phyloP scores from a whole-genome alignment of 768 basidiomycete species.

The Zangia roseola region DNA sequence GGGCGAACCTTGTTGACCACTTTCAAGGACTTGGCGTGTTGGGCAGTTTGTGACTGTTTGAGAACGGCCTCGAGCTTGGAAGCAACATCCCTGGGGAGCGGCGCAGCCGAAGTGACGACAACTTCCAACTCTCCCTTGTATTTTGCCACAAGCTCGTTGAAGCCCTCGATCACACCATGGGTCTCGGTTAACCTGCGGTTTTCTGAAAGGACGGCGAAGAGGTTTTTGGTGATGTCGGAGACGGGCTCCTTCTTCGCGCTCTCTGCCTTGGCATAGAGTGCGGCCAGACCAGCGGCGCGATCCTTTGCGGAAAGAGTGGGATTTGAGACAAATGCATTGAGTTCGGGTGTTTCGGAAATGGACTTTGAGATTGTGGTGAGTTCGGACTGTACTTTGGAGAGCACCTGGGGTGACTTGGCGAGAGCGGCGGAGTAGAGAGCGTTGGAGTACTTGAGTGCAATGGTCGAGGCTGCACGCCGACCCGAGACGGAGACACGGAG shows the following conservation, averaged over 20 bases:
- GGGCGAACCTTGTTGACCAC: slow-evolving; percentile 81
- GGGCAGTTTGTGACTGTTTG: slow-evolving; percentile 82
- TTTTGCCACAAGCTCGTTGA: slow-evolving; percentile 83
- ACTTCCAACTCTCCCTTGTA: slow-evolving; percentile 94
- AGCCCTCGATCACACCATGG: slow-evolving; percentile 84
- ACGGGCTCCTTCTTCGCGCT: slow-evolving; percentile 70
- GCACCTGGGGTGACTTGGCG: slow-evolving; percentile 75
- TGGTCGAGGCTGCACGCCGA: slow-evolving; percentile 69
- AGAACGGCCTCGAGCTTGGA: slow-evolving; percentile 79
- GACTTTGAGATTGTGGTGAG: slow-evolving; percentile 67
- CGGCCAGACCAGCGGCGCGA: slow-evolving; percentile 62
- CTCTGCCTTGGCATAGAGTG: slow-evolving; percentile 68
- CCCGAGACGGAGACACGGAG: slow-evolving; percentile 49
- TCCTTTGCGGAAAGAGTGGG: slow-evolving; percentile 87
- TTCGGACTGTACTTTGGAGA: slow-evolving; percentile 86
- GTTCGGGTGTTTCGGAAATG: slow-evolving; percentile 63
- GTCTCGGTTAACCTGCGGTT: slow-evolving; percentile 90
- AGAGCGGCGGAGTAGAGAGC: slow-evolving; percentile 81
- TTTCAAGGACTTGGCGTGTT: slow-evolving; percentile 85
- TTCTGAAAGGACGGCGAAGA: slow-evolving; percentile 85
- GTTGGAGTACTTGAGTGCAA: slow-evolving; percentile 82
- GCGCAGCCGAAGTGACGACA: slow-evolving; percentile 82
- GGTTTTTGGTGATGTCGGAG: slow-evolving; percentile 88
- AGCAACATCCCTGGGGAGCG: slow-evolving; percentile 75
- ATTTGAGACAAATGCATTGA: slow-evolving; percentile 77